Base-by-base conservation (phyloP, 2,329 filamentous ascomycete genomes). In the Cryphonectria parasitica region DNA sequence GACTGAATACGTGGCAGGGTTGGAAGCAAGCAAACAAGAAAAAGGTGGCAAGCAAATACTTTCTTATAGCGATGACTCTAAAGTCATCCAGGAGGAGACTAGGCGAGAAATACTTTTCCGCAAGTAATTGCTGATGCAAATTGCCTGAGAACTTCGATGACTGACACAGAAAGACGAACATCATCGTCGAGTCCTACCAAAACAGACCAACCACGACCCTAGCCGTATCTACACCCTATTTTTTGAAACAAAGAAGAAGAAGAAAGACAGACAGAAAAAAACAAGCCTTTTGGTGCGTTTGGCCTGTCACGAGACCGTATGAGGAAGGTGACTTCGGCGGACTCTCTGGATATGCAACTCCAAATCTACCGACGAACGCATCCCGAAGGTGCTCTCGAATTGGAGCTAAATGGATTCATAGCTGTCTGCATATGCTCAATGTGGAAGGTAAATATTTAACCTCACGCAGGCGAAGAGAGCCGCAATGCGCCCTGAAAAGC, bases 381-480 rank as follows among this genome's bases (percentile, higher is more conserved):
- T 31, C 56, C 54, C 65, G 52, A 45, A 64, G 45, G 31, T 64
- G 39, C 45, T 25, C 34, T 56, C 25, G 58, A 39, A 34, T 49
- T 58, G 45, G 34, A 36, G 19, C 19, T 34, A 28, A 36, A 63
- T n/a, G 66, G 22, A 11, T 68, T 31, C 56, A 63, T 54, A 54
- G 25, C 41, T 39, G 28, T n/a, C 58, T 54, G 39, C 5, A 49
- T 39, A 19, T 13, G 2, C 68, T 66, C 36, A 39, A 69, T 61
- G 15, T 61, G 63, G 68, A 69, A 69, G 68, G 68, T 69, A 25
- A 41, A 61, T 41, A 61, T 17, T 69, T 69, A 65, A 41, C 54
- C 39, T 66, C 54, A 69, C 43, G 54, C 54, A 69, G 68, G 56
- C 22, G 34, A 41, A 39, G 39, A 49, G 68, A 69, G 67, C 67